These are phyloP conservation scores for Nasturtium officinale DNA, from an alignment of 345 rosid species.

Conservation along the genomic window DNA sequence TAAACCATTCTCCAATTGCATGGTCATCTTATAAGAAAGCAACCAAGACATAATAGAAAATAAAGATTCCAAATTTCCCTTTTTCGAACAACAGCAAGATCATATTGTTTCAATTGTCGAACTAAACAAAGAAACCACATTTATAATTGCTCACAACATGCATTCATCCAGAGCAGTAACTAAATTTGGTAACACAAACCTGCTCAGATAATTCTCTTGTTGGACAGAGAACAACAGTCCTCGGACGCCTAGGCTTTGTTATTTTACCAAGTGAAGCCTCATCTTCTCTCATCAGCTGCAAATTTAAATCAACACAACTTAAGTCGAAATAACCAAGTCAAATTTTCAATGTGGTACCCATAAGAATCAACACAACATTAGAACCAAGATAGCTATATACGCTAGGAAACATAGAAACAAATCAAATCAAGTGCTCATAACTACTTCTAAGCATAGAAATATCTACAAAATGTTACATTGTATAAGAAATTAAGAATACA, in stretches of 20 bases:
- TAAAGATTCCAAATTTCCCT: background rate
- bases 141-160: background rate
- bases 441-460: background rate
- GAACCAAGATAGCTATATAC: background rate
- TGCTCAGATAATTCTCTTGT: conserved; percentile 97
- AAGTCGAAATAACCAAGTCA: background rate
- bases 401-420: background rate
- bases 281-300: conserved; percentile 81
- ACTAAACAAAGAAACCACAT: background rate
- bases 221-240: conserved; percentile 91
- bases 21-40: background rate
- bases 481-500: no score
- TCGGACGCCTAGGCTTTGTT: conserved; percentile 85
- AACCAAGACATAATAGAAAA: conserved; percentile 4
- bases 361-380: background rate
- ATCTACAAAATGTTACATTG: background rate
- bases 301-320: conserved; percentile 26
- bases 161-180: background rate
- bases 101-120: background rate
- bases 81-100: background rate
- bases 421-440: background rate
- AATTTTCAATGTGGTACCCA: background rate
- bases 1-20: background rate
- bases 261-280: conserved; percentile 66
- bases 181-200: conserved; percentile 41